These are phyloP conservation scores for Backusella parvicylindrica DNA, from an alignment of 192 early-diverging fungal species.

Conservation along the genomic window DNA sequence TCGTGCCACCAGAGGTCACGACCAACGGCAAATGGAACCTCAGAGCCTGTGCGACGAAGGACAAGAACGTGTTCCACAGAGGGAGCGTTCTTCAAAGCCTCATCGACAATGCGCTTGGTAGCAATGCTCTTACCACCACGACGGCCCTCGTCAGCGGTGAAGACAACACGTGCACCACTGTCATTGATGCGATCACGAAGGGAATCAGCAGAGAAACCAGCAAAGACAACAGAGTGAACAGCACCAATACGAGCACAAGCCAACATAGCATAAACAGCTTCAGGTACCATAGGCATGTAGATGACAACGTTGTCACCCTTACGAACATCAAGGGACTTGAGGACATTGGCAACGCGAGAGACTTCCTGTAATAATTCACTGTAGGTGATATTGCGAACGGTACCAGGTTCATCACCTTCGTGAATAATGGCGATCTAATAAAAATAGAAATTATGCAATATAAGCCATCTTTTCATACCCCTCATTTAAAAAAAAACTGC, in stretches of 20 bases:
- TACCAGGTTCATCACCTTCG: slow-evolving; percentile 86
- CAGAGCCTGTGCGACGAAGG: slow-evolving; percentile 84
- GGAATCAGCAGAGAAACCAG: slow-evolving; percentile 92
- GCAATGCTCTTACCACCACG: slow-evolving; percentile 88
- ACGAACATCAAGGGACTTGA: slow-evolving; percentile 76
- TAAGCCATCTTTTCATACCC: not conserved
- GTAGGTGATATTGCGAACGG: slow-evolving; percentile 79
- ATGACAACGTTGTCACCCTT: slow-evolving; percentile 96
- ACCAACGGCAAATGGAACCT: slow-evolving; percentile 69
- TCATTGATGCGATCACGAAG: slow-evolving; percentile 91
- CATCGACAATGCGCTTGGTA: slow-evolving; percentile 92
- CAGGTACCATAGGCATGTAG: slow-evolving; percentile 98
- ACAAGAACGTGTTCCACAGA: slow-evolving; percentile 84
- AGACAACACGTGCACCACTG: slow-evolving; percentile 72
- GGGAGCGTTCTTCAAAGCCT: slow-evolving; percentile 76
- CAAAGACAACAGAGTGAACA: slow-evolving; percentile 95
- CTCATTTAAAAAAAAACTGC: not conserved
- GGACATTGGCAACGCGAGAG: slow-evolving; percentile 79
- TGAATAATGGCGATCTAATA: slow-evolving; percentile 31
- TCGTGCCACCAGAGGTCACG: slow-evolving; percentile 98
- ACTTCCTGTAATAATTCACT: slow-evolving; percentile 80
- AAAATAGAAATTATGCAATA: slow-evolving; percentile 2
- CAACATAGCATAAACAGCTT: slow-evolving; percentile 89
- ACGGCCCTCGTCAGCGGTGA: slow-evolving; percentile 93
- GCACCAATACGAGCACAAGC: slow-evolving; percentile 93